These are phyloP conservation scores for Cyclostephanos invisitatus DNA, from an alignment of 108 stramenopile genomes.

Conservation along the genomic window DNA sequence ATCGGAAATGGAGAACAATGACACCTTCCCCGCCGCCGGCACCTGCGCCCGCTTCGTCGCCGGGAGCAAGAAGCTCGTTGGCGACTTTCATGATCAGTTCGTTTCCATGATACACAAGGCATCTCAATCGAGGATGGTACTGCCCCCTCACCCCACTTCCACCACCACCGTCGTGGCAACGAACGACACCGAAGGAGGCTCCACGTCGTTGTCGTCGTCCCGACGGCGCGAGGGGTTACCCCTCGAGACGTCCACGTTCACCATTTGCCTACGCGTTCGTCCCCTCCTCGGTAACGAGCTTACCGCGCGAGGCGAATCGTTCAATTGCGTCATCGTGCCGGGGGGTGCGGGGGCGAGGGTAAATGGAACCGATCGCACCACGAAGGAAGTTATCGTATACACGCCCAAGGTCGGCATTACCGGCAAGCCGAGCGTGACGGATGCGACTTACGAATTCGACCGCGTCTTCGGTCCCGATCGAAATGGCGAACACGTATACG, in stretches of 20 bases:
- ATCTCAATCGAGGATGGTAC: not conserved
- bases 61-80: not conserved
- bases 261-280: constrained; percentile 17
- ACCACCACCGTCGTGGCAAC: not conserved
- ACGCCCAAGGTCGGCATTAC: constrained; percentile 20
- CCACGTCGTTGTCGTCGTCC: not conserved
- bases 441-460: constrained; percentile 65
- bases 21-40: not conserved
- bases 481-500: constrained; percentile 71
- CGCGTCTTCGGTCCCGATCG: constrained; percentile 75
- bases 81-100: constrained; percentile 1
- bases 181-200: no score
- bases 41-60: not conserved
- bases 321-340: constrained; percentile 16
- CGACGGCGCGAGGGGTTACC: not conserved
- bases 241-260: constrained; percentile 14
- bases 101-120: not conserved
- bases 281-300: constrained; percentile 13
- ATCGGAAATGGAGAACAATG: not conserved
- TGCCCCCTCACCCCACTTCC: no score
- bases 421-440: constrained; percentile 15
- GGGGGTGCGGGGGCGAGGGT: not conserved
- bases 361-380: constrained; percentile 1
- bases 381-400: not conserved
- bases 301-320: constrained; percentile 17